Evolutionary conservation across 345 rosid genomes (phyloP), one percentile per base, ranked within the genome.

Genomic region (Heritiera fomes): DNA sequence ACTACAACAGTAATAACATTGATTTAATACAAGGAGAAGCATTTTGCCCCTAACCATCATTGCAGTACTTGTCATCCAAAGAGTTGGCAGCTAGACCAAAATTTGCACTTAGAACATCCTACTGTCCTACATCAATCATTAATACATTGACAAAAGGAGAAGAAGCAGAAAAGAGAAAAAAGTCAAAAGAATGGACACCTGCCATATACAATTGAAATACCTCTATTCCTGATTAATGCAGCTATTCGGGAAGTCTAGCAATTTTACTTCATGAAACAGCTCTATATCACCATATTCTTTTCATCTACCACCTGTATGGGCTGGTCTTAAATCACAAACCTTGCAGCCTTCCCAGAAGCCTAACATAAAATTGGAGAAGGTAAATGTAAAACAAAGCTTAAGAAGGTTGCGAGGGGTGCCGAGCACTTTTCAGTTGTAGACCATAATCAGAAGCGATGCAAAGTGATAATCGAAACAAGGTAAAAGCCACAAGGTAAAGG

Each of bases 331-430:
- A 89, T 65, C 28, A 38, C 20, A 81, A 86, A 86, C 52, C 49
- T 78, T 45, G 89, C 82, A 63, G 85, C 81, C 81, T 61, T 63
- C 13, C 85, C 85, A 49, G 87, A 79, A 60, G 84, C 85, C 90
- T 86, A 88, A 62, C 11, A 47, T 77, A 58, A 73, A 47, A 76
- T 30, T 49, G 62, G 49, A 34, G 34, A 68, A 32, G 40, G 12
- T 45, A 23, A 46, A 50, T 40, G 47, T 18, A 43, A 53, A 55
- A 32, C 32, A 71, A 52, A 15, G 38, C 55, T 18, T 6, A 62
- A 62, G 17, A 56, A 17, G 4, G 43, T 60, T 13, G 38, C 6
- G 2, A 13, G 47, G 74, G 47, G 5, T 20, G 64, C n/a, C 11
- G 13, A 34, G 55, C 23, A 4, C 28, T 3, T 28, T 8, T 28